These are phyloP conservation scores for Termitomyces sp. DNA, from an alignment of 768 basidiomycete species.

Conservation along the genomic window DNA sequence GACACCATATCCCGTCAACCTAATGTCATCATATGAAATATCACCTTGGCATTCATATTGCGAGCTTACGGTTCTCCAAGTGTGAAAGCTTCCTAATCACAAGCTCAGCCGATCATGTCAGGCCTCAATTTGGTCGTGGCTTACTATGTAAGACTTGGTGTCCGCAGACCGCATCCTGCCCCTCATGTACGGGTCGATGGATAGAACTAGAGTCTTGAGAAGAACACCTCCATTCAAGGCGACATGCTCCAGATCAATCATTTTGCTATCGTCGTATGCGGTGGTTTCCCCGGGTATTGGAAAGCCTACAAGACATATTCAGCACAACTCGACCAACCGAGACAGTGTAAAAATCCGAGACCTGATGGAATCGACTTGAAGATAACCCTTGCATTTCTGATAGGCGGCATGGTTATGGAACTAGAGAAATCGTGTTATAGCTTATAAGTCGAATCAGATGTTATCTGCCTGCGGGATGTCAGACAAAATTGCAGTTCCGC, in stretches of 20 bases:
- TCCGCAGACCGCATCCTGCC: conserved; percentile 28
- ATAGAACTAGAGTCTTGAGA: conserved; percentile 38
- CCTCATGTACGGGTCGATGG: conserved; percentile 41
- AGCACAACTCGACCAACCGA: background rate
- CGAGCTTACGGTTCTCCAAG: conserved; percentile 20
- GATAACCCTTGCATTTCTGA: background rate
- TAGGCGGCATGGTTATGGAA: background rate
- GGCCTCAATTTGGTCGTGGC: conserved; percentile 5
- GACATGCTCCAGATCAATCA: conserved; percentile 38
- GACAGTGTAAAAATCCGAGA: background rate
- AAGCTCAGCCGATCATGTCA: background rate
- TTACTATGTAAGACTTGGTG: conserved; percentile 13
- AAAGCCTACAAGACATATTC: background rate
- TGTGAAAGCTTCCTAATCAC: conserved; percentile 1
- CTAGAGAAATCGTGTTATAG: background rate
- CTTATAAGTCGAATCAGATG: background rate
- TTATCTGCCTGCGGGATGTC: background rate
- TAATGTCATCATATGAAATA: conserved; percentile 3
- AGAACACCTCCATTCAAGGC: conserved; percentile 20
- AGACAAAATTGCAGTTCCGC: background rate
- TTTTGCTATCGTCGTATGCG: conserved; percentile 30
- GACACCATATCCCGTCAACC: conserved; percentile 15
- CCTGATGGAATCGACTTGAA: background rate
- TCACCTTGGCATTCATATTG: background rate
- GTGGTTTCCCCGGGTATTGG: conserved; percentile 30